These are phyloP conservation scores for Bipolaris gigantea DNA, from an alignment of 2,329 filamentous ascomycete genomes.

Conservation along the genomic window DNA sequence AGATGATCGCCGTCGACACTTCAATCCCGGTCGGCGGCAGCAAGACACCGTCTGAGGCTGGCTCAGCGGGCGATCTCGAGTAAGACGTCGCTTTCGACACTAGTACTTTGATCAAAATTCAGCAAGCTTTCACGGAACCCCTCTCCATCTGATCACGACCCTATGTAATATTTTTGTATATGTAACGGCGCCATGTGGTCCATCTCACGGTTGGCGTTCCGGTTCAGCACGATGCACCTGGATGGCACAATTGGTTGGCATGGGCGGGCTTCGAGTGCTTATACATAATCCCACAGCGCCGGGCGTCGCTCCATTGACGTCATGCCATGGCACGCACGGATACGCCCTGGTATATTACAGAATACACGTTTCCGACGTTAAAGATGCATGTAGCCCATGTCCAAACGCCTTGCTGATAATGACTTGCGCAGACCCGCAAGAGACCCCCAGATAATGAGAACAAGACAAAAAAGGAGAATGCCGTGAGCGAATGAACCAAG, in stretches of 20 bases:
- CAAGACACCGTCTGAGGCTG: constrained; percentile 42
- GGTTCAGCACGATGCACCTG: constrained; percentile 24
- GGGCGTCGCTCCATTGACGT: constrained; percentile 22
- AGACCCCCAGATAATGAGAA: constrained; percentile 42
- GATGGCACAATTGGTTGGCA: constrained; percentile 19
- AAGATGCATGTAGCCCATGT: constrained; percentile 22
- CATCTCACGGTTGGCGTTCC: constrained; percentile 31
- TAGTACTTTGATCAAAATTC: constrained; percentile 14
- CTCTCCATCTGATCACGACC: constrained; percentile 26
- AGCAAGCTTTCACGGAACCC: constrained; percentile 17
- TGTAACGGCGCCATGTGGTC: constrained; percentile 35
- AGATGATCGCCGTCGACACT: constrained; percentile 95
- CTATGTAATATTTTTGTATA: constrained; percentile 43
- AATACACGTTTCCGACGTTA: constrained; percentile 28
- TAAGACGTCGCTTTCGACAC: constrained; percentile 16
- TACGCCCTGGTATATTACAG: constrained; percentile 41
- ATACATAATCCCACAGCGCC: constrained; percentile 17
- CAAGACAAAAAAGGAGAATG: constrained; percentile 9
- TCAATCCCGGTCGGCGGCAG: constrained; percentile 50
- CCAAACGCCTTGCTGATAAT: constrained; percentile 48
- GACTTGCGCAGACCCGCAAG: constrained; percentile 28
- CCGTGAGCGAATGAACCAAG: constrained; percentile 29
- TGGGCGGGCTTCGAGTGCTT: constrained; percentile 26
- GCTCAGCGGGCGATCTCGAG: constrained; percentile 40
- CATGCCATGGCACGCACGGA: constrained; percentile 18